These are phyloP conservation scores for Sclerotinia glacialis DNA, from an alignment of 2,329 filamentous ascomycete species.

Conservation along the genomic window DNA sequence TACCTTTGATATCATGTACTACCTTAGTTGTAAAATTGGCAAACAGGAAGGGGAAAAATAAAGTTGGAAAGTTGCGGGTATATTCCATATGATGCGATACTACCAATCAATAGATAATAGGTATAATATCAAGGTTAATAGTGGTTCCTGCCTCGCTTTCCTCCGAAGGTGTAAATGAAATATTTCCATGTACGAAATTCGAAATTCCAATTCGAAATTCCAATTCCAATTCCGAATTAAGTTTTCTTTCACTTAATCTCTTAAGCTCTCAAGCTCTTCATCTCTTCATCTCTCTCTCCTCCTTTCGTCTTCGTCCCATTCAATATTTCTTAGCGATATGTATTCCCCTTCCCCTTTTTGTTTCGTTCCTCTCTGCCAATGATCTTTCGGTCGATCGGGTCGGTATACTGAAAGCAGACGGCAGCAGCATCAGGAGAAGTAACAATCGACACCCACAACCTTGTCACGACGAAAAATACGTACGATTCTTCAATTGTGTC, in stretches of 20 bases:
- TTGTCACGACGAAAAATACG: not conserved
- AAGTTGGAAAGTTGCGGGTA: not conserved
- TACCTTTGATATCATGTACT: not conserved
- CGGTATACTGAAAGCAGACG: not conserved
- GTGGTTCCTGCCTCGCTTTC: conserved; percentile 5
- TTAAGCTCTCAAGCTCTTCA: too few species aligned
- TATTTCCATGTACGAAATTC: not conserved
- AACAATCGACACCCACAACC: conserved; percentile 7
- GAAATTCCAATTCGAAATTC: too few species aligned
- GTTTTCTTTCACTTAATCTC: not conserved
- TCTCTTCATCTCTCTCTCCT: not conserved
- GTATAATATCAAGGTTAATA: not conserved
- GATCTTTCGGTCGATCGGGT: not conserved
- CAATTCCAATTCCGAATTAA: not conserved
- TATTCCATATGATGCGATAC: not conserved
- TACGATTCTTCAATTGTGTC: not conserved
- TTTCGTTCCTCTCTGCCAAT: conserved; percentile 1
- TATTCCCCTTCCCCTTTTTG: conserved; percentile 5
- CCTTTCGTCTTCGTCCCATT: not conserved
- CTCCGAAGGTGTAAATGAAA: conserved; percentile 4
- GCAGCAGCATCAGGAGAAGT: not conserved
- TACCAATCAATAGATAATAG: not conserved
- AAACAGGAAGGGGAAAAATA: not conserved
- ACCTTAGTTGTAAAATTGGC: not conserved
- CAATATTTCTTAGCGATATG: not conserved